Evolutionary conservation across 1,284 basidiomycete species (phyloP), one percentile per base, ranked within the genome.

Genomic region (Naganishia cerealis): DNA sequence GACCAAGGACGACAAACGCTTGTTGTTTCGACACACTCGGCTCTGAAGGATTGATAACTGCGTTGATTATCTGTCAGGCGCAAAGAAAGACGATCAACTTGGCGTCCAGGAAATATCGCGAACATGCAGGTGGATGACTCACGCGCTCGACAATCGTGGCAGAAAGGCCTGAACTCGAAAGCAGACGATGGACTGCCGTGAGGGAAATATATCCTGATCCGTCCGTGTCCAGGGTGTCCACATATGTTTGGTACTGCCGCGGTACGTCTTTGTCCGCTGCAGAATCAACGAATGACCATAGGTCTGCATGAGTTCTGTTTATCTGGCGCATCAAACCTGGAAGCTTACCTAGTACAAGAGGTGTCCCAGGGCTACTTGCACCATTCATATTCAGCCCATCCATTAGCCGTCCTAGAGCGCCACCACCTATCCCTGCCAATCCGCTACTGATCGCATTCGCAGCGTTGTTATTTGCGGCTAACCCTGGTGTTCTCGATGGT

Each of bases 1-100:
- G 84, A 12, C 90, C 91, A 21, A 95, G 80, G 16, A 92, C 89
- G 36, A 92, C 89, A 77, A 90, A 94, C 81, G 94, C 92, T 75
- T 94, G 92, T 67, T 88, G 85, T 72, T 87, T 90, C 12, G 90
- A 90, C 53, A 94, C 88, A 46, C 73, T 71, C 7, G 75, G 72
- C 38, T 71, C 72, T 33, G 77, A 71, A 16, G 76, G 73, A n/a
- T 73, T 71, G 38, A 75, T 75, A 9, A 79, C 90, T 40, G 92
- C 82, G 77, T 88, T 91, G 63, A 93, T 87, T 72, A 93, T 92
- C 90, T 92, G 57, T 4, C 4, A 18, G 46, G 24, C 46, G 46
- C 2, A 8, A 15, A 24, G 24, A 24, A 50, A 24, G 46, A 24
- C 24, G 54, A 24, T 52, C 29, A 36, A 29, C n/a, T 15, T 7